Conservation (phyloP, 768 basidiomycete species). For the Suillus subluteus region DNA sequence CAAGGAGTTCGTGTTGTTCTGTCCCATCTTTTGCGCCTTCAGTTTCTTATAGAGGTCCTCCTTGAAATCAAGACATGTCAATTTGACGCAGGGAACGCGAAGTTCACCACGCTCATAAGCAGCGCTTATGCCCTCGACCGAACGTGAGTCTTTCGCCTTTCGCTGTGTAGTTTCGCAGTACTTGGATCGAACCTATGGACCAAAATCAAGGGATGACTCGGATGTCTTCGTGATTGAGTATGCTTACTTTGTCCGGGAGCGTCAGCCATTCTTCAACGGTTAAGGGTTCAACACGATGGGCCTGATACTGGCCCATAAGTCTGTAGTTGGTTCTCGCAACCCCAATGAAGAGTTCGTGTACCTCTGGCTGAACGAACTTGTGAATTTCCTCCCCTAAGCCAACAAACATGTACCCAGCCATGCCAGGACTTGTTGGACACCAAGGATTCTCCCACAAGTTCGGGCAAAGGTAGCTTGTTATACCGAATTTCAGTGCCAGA, state of each 20-base stretch:
- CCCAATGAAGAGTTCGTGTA: conserved; percentile 51
- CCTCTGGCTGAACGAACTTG: conserved; percentile 43
- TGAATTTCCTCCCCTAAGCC: conserved; percentile 51
- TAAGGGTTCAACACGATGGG: conserved; percentile 44
- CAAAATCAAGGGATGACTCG: not conserved
- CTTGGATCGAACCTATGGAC: conserved; percentile 14
- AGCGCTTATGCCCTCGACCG: conserved; percentile 38
- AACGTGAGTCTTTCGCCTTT: conserved; percentile 40
- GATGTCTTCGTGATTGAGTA: conserved; percentile 18
- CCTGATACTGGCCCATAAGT: conserved; percentile 39
- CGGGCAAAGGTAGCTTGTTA: conserved; percentile 51
- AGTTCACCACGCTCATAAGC: conserved; percentile 50
- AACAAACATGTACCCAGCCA: conserved; percentile 60
- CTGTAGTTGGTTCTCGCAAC: conserved; percentile 40
- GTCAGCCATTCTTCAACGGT: conserved; percentile 50
- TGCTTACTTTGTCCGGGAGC: conserved; percentile 43
- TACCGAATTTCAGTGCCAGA: conserved; percentile 35
- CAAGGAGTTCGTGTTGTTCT: not conserved
- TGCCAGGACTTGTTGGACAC: conserved; percentile 51
- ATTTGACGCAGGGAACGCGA: conserved; percentile 50
- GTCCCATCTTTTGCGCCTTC: conserved; percentile 10
- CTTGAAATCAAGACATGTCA: conserved; percentile 51
- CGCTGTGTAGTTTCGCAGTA: conserved; percentile 45
- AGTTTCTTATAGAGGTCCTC: conserved; percentile 36
- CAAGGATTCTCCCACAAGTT: conserved; percentile 56